phyloP scores from a whole-genome alignment of 2,329 filamentous ascomycete species.

The Aspergillus fumigatiaffinis region DNA sequence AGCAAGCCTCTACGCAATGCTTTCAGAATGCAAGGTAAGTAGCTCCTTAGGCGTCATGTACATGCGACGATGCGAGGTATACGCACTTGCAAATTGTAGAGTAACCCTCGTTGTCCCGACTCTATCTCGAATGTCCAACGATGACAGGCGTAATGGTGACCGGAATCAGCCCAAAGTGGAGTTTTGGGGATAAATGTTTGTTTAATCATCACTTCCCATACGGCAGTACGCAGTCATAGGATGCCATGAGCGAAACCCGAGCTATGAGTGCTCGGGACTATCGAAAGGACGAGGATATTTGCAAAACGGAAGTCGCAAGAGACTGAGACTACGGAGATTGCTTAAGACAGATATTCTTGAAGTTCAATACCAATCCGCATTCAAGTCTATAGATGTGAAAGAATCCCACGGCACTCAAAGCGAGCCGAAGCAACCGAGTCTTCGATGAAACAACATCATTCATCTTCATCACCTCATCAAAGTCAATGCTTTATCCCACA shows the following conservation, averaged over 20 bases:
- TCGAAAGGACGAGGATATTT: no score
- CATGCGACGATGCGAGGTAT: no score
- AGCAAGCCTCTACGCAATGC: no score
- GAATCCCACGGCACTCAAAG: constrained; percentile 6
- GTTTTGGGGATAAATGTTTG: background rate
- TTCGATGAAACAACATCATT: constrained; percentile 3
- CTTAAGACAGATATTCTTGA: background rate
- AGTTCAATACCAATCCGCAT: constrained; percentile 17
- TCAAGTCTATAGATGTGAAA: constrained; percentile 20
- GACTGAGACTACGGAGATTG: background rate
- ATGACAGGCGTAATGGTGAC: no score
- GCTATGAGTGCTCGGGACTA: no score
- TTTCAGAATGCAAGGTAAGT: no score
- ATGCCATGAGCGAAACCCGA: background rate
- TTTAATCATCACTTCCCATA: background rate
- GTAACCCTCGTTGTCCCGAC: no score
- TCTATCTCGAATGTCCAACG: background rate
- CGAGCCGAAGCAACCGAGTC: constrained; percentile 9
- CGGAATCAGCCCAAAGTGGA: background rate
- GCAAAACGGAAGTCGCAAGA: background rate
- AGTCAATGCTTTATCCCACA: constrained; percentile 10
- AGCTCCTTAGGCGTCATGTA: no score
- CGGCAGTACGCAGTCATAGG: background rate
- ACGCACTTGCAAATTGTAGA: background rate
- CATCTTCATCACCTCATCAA: constrained; percentile 13